Percentiles rank a stretch among this genome's conserved stretches.
These are phyloP conservation scores for Aspergillus sp. DNA, from an alignment of 2,329 filamentous ascomycete species.

Conservation along the genomic window DNA sequence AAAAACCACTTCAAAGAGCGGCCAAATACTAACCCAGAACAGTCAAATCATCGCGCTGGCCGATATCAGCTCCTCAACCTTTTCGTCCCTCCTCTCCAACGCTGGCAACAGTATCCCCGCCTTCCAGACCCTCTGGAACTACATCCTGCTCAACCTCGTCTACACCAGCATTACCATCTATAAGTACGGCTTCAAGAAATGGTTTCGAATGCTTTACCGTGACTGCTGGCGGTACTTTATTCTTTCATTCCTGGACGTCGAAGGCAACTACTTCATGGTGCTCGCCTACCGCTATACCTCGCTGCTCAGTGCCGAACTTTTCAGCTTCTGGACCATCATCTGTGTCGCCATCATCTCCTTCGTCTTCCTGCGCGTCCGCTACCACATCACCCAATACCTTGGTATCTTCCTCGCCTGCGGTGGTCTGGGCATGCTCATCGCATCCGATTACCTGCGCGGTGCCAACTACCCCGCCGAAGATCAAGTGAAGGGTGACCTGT, in stretches of 20 bases:
- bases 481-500: constrained; percentile 85
- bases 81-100: constrained; percentile 70
- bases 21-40: not conserved
- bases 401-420: constrained; percentile 89
- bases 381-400: constrained; percentile 77
- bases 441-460: constrained; percentile 78
- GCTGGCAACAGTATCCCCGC: constrained; percentile 79
- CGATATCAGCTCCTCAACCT: constrained; percentile 53
- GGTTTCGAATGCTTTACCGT: constrained; percentile 61
- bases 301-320: constrained; percentile 84
- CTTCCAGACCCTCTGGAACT: constrained; percentile 95
- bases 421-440: constrained; percentile 82
- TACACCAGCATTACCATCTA: constrained; percentile 79
- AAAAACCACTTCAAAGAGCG: no score
- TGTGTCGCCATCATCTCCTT: constrained; percentile 85
- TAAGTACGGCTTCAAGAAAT: constrained; percentile 72
- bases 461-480: constrained; percentile 63
- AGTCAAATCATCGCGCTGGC: constrained; percentile 9
- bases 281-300: constrained; percentile 90
- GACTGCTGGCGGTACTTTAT: constrained; percentile 94
- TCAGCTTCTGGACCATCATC: constrained; percentile 98
- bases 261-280: constrained; percentile 97
- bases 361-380: constrained; percentile 50
- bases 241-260: constrained; percentile 85
- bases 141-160: constrained; percentile 75